Conservation (phyloP, 2,329 filamentous ascomycete species). For the Westerdykella aurantiaca region DNA sequence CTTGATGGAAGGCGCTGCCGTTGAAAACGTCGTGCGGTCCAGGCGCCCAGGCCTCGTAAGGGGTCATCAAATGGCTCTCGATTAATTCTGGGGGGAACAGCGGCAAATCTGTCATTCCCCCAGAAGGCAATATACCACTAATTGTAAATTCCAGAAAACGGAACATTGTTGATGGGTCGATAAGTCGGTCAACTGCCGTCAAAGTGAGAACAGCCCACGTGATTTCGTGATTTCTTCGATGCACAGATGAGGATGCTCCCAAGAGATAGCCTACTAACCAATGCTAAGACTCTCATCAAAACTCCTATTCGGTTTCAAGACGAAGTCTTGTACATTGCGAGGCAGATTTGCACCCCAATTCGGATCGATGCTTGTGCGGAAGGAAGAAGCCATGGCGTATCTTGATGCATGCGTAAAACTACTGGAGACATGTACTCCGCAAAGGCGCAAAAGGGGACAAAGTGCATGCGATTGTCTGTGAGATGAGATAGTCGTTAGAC, state of each 20-base stretch:
- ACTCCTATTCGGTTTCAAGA: background rate
- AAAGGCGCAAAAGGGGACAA: too few relatives aligned
- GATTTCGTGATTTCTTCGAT: too few relatives aligned
- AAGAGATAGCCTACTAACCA: too few relatives aligned
- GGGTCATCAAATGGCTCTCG: background rate
- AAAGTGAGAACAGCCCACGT: too few relatives aligned
- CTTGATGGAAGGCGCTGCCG: background rate
- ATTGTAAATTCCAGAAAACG: slow-evolving; percentile 1
- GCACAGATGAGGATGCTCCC: too few relatives aligned
- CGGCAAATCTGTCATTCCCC: background rate
- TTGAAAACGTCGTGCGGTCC: slow-evolving; percentile 1
- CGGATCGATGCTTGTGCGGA: slow-evolving; percentile 1
- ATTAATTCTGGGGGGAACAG: background rate
- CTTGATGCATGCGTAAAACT: too few relatives aligned
- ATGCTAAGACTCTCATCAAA: too few relatives aligned
- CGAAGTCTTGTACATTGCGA: background rate
- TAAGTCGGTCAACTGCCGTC: slow-evolving; percentile 1
- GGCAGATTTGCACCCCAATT: slow-evolving; percentile 1
- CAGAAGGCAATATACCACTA: background rate
- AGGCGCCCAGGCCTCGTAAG: slow-evolving; percentile 1
- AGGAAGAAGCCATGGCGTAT: too few relatives aligned
- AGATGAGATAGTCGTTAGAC: too few relatives aligned
- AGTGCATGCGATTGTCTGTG: too few relatives aligned
- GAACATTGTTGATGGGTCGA: background rate
- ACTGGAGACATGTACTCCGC: too few relatives aligned